Evolutionary conservation across 805 yeast genomes (phyloP), one percentile per base, ranked within the genome.

Genomic region (Clavispora asparagi): DNA sequence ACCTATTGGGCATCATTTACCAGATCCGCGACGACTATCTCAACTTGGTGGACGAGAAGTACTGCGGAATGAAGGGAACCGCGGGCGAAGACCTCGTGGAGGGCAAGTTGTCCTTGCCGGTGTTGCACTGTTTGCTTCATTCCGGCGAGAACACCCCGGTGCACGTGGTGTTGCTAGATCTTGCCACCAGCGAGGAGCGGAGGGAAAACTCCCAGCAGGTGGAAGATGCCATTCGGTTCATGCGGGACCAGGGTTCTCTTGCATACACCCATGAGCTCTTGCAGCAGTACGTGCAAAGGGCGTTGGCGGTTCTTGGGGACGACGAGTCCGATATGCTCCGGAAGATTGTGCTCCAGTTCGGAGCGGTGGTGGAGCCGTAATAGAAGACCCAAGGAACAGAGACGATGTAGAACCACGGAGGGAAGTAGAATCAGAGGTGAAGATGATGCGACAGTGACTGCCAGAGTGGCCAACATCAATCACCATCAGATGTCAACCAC

Each of bases 71-170:
- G 73, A 96, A 95, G 2, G 74, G 74, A 2, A 77, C 77, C 51
- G 81, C 88, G 44, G 71, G 73, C 6, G 97, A 91, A 56, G 98
- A 91, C 59, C 75, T 91, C 28, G 80, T 89, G 0, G 97, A 91
- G 61, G 97, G 97, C 0, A 91, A 90, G 63, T 79, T 85, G 49
- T 87, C 96, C 0, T 85, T 87, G 51, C 97, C 97, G 0, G 81
- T 91, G 2, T 76, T 91, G 14, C 94, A 88, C 62, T 57, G 50
- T 4, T 48, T 54, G n/a, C 45, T 35, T 14, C 38, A 42, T 16
- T 12, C 33, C 16, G 9, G 31, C n/a, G 17, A 35, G 7, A 29
- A 30, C 13, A 26, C 42, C 13, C 67, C 68, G 1, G 59, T 68
- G 4, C 58, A 59, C 42, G 46, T 43, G 25, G 42, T 67, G 8